phyloP scores from a whole-genome alignment of 2,329 filamentous ascomycete genomes.

The Arthroderma sp. region DNA sequence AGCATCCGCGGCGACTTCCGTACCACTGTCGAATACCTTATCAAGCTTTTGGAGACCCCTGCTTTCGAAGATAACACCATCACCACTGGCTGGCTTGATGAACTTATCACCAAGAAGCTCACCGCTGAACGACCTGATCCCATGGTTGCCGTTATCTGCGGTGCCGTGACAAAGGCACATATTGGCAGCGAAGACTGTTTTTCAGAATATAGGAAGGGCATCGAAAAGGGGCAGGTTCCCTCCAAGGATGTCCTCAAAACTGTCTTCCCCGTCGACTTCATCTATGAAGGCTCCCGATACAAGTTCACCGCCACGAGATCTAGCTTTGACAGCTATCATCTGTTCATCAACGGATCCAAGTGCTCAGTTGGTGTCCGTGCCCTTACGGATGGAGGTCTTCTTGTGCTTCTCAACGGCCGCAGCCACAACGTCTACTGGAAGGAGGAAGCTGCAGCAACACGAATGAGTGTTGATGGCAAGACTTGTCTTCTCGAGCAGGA shows the following conservation, averaged over 20 bases:
- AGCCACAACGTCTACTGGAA: constrained; percentile 99
- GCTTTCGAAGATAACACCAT: constrained; percentile 99
- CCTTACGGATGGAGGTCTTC: constrained; percentile 82
- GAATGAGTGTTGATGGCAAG: constrained; percentile 93
- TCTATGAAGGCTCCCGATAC: constrained; percentile 92
- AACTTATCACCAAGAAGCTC: constrained; percentile 94
- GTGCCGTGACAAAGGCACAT: constrained; percentile 89
- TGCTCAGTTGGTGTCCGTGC: constrained; percentile 85
- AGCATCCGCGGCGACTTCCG: constrained; percentile 99
- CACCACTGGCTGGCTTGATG: constrained; percentile 95
- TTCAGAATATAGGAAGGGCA: constrained; percentile 68
- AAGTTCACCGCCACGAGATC: constrained; percentile 96
- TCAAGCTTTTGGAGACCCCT: constrained; percentile 95
- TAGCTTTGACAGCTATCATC: constrained; percentile 83
- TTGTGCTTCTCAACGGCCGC: constrained; percentile 79
- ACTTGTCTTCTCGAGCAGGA: constrained; percentile 96
- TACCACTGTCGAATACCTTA: constrained; percentile 96
- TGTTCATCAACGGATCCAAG: constrained; percentile 98
- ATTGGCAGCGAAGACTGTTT: constrained; percentile 85
- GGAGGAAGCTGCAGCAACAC: constrained; percentile 91
- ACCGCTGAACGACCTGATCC: constrained; percentile 91
- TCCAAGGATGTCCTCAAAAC: constrained; percentile 96
- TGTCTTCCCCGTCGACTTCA: constrained; percentile 95
- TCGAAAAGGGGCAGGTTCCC: constrained; percentile 95
- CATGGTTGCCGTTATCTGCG: constrained; percentile 86